Evolutionary conservation across 805 yeast genomes (phyloP).

Genomic region (Maudiozyma barnettii): DNA sequence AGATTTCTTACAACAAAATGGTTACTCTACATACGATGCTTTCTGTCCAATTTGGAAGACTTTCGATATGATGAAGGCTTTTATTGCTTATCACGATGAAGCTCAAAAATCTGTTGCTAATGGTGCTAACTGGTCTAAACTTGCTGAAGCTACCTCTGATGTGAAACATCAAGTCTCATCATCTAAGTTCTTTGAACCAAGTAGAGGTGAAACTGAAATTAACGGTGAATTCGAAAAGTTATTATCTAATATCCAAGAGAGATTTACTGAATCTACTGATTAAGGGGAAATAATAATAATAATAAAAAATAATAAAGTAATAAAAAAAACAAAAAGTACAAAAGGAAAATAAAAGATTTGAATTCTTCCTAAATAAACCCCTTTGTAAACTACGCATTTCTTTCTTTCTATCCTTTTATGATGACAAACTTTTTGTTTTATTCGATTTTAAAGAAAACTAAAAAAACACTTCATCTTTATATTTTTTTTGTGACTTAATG

Average conservation of each 20-base stretch:
- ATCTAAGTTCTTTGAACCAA: conserved; percentile 92
- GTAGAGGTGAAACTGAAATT: conserved; percentile 75
- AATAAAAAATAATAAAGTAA: background rate
- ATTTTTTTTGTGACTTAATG: too few relatives aligned
- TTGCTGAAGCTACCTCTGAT: conserved; percentile 80
- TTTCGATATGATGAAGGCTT: conserved; percentile 93
- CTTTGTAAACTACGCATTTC: too few relatives aligned
- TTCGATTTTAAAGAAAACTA: too few relatives aligned
- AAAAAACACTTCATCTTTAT: too few relatives aligned
- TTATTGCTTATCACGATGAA: conserved; percentile 85
- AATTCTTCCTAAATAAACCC: too few relatives aligned
- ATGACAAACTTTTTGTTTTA: too few relatives aligned
- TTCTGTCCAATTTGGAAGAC: conserved; percentile 99
- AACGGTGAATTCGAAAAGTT: conserved; percentile 69
- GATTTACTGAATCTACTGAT: conserved; percentile 93
- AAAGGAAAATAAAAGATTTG: background rate
- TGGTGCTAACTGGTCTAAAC: conserved; percentile 92
- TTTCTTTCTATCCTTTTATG: too few relatives aligned
- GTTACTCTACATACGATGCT: conserved; percentile 95
- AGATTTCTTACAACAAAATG: conserved; percentile 98
- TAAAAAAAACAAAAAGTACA: background rate
- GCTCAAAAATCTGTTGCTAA: conserved; percentile 93
- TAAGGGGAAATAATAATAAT: conserved; percentile 21
- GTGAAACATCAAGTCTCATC: conserved; percentile 90
- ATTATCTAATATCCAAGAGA: conserved; percentile 67